Evolutionary conservation across 805 yeast genomes (phyloP).

Genomic region (Metschnikowia peoriensis): DNA sequence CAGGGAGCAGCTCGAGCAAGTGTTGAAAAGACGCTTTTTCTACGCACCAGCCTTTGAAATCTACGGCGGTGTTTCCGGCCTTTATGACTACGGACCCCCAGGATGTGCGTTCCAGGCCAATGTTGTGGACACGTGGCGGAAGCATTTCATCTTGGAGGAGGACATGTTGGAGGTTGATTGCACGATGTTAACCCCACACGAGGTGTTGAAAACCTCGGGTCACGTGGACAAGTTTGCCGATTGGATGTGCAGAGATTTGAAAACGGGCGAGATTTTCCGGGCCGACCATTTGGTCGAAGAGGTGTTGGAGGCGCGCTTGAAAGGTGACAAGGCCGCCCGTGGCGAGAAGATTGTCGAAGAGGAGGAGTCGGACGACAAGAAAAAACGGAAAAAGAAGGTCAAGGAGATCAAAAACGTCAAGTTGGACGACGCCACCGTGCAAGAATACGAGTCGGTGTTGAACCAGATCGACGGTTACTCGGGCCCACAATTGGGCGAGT

Average conservation of each 20-base stretch:
- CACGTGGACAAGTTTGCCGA: constrained; percentile 99
- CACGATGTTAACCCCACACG: constrained; percentile 96
- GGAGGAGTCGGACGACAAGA: constrained; percentile 61
- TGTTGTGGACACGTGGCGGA: constrained; percentile 93
- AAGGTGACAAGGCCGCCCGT: constrained; percentile 96
- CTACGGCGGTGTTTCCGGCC: constrained; percentile 97
- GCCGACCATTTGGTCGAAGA: constrained; percentile 98
- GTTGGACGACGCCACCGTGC: constrained; percentile 75
- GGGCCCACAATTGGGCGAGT: constrained; percentile 87
- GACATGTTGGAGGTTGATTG: constrained; percentile 99
- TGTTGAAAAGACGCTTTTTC: constrained; percentile 92
- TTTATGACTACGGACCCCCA: constrained; percentile 99
- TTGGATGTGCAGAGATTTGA: constrained; percentile 97
- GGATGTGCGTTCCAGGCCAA: constrained; percentile 98
- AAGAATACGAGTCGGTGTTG: constrained; percentile 80
- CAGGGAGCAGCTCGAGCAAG: constrained; percentile 87
- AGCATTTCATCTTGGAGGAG: constrained; percentile 95
- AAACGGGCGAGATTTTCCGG: constrained; percentile 97
- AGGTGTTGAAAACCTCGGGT: constrained; percentile 97
- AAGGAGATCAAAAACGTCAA: constrained; percentile 90
- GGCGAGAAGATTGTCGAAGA: constrained; percentile 57
- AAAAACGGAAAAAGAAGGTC: constrained; percentile 74
- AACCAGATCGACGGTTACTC: constrained; percentile 96
- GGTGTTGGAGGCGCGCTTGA: constrained; percentile 91
- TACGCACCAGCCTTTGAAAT: constrained; percentile 97